Percentiles rank a stretch among this genome's conserved stretches.
Evolutionary conservation across 371 early-diverging fungal species (phyloP).

Genomic region (Rhizomucor miehei): DNA sequence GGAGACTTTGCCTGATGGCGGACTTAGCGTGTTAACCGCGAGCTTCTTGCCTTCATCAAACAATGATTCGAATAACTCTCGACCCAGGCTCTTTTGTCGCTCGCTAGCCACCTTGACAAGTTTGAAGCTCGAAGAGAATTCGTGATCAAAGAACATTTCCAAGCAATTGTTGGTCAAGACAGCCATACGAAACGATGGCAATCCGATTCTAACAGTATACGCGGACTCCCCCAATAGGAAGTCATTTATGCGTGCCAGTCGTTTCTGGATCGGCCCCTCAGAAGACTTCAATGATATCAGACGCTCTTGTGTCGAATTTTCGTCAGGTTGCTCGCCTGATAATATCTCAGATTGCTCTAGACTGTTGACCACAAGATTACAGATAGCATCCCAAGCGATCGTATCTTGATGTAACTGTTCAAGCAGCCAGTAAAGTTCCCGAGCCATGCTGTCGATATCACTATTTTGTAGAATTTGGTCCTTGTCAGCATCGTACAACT

Average conservation of each 20-base stretch:
- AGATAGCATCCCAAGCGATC: conserved; percentile 55
- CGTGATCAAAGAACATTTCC: conserved; percentile 67
- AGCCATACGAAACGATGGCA: conserved; percentile 55
- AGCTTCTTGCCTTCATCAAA: conserved; percentile 55
- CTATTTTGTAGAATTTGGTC: conserved; percentile 65
- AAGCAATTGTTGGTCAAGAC: conserved; percentile 66
- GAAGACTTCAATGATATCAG: conserved; percentile 6
- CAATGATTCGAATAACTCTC: conserved; percentile 57
- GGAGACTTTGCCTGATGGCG: conserved; percentile 5
- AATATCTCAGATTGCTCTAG: conserved; percentile 56
- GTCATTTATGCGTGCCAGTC: conserved; percentile 10
- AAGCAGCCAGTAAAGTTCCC: conserved; percentile 75
- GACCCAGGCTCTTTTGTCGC: conserved; percentile 49
- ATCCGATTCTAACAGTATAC: conserved; percentile 20
- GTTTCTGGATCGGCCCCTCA: conserved; percentile 9
- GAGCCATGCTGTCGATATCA: conserved; percentile 79
- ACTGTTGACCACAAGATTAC: conserved; percentile 57
- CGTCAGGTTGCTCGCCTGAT: conserved; percentile 13
- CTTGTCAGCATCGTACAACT: conserved; percentile 71
- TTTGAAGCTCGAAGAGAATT: conserved; percentile 60
- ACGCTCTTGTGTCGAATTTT: conserved; percentile 7
- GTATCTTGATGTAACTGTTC: conserved; percentile 41
- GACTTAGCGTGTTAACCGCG: conserved; percentile 17
- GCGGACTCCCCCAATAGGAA: conserved; percentile 2
- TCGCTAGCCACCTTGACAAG: conserved; percentile 58